These are phyloP conservation scores for Coffea canephora DNA, from an alignment of 257 asterid species.

Conservation along the genomic window DNA sequence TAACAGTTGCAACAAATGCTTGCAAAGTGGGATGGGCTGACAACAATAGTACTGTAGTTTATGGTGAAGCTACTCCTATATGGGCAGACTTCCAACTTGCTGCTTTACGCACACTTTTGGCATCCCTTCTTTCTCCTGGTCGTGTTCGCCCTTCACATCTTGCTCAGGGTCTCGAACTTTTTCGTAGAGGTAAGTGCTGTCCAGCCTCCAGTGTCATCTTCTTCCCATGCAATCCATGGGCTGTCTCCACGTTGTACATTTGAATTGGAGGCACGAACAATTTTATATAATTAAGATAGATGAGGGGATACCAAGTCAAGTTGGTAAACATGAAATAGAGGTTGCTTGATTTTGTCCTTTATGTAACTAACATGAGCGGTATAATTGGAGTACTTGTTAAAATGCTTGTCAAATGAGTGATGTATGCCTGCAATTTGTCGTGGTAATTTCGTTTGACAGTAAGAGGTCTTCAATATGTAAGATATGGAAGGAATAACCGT, in stretches of 20 bases:
- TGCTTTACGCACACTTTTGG: conserved; percentile 79
- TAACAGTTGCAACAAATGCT: conserved; percentile 62
- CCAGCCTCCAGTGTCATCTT: background rate
- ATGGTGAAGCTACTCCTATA: conserved; percentile 34
- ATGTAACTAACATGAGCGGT: background rate
- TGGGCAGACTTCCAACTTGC: conserved; percentile 69
- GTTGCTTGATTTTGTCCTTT: background rate
- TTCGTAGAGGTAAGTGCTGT: conserved; percentile 53
- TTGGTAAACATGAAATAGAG: no score
- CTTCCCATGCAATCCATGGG: background rate
- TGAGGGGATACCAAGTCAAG: background rate
- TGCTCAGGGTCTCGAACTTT: conserved; percentile 59
- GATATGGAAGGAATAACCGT: background rate
- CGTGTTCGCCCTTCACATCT: conserved; percentile 65
- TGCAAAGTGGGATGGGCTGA: conserved; percentile 56
- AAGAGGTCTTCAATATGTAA: background rate
- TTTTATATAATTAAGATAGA: background rate
- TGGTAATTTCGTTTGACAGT: background rate
- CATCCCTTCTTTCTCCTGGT: conserved; percentile 83
- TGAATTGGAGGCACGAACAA: background rate
- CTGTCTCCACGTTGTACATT: background rate
- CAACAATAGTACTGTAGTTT: conserved; percentile 35
- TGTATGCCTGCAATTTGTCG: background rate
- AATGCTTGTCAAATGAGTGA: background rate
- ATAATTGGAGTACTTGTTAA: background rate